Base-by-base conservation (phyloP, 2,329 filamentous ascomycete genomes). In the Xylariaceae sp. region DNA sequence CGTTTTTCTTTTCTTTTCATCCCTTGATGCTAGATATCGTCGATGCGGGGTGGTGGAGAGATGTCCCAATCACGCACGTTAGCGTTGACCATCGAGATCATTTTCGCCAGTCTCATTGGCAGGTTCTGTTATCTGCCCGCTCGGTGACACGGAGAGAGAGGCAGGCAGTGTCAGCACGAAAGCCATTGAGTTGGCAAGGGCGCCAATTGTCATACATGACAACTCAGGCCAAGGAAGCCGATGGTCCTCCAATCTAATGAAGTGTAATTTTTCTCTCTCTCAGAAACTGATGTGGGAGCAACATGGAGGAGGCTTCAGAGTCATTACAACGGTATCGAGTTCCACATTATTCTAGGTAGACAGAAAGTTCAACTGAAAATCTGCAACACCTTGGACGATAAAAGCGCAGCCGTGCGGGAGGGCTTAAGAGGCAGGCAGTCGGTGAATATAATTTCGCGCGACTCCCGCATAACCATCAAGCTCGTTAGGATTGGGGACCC, bases 131-230 rank as follows among this genome's bases (percentile, higher is more conserved):
- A 16, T 37, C 32, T 10, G 32, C 32, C 32, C 32, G 32, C 32
- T 37, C 32, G 32, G 32, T 37, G 14, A 37, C 32, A 37, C 32
- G 32, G 32, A 37, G 32, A 37, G 32, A 6, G 26, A 10, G 32
- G 14, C 5, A 37, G 32, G 14, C 32, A 50, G 56, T 21, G 44
- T 32, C 45, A 23, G 43, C 32, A 37, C 32, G 32, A 12, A 37
- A 62, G 47, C 43, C 26, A 54, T 49, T 52, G 56, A 46, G 46
- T 51, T 51, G 19, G 21, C 32, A 44, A 52, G 32, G 46, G 40
- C 29, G 48, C 53, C 44, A 48, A 55, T 52, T 60, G 60, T 60
- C 52, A 56, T 48, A 58, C 54, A 58, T 54, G 60, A 56, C 57
- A 52, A 50, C 54, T 60, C 60, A 56, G 47, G 50, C 19, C 45